Percentiles rank a stretch among this genome's conserved stretches.
These are phyloP conservation scores for Jimgerdemannia lactiflua DNA, from an alignment of 192 early-diverging fungal species.

Conservation along the genomic window DNA sequence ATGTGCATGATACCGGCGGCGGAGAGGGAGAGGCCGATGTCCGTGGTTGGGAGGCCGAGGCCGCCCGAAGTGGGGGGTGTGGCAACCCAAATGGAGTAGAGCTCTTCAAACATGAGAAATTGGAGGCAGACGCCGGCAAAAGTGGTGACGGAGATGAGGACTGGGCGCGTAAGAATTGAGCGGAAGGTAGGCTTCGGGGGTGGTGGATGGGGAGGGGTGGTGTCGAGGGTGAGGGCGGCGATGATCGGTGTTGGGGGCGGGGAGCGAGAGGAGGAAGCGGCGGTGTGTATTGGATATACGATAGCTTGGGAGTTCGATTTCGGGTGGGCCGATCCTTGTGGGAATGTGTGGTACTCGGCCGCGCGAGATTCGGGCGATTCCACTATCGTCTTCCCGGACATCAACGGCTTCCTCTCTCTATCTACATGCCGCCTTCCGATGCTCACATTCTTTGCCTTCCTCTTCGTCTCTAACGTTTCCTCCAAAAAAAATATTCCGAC, in stretches of 20 bases:
- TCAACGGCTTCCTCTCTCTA: background rate
- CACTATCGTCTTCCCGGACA: background rate
- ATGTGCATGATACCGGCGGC: slow-evolving; percentile 36
- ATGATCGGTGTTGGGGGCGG: background rate
- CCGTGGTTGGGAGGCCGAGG: slow-evolving; percentile 42
- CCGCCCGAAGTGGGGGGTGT: slow-evolving; percentile 40
- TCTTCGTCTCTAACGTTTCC: slow-evolving; percentile 38
- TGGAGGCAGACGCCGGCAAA: slow-evolving; percentile 36
- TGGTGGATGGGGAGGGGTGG: background rate
- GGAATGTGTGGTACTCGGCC: background rate
- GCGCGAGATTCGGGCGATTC: background rate
- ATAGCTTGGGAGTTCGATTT: no score
- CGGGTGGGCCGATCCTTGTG: background rate
- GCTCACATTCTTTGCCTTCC: no score
- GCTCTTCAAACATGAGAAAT: slow-evolving; percentile 40
- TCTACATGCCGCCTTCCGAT: no score
- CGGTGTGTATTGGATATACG: no score
- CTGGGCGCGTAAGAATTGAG: background rate
- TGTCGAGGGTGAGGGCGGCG: no score
- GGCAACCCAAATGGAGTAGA: slow-evolving; percentile 33
- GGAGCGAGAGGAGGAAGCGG: background rate
- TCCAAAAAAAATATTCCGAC: slow-evolving; percentile 50
- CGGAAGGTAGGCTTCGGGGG: background rate
- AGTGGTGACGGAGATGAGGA: background rate
- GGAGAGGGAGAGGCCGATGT: slow-evolving; percentile 48